phyloP scores from a whole-genome alignment of 371 early-diverging fungal species.

The Zychaea mexicana region DNA sequence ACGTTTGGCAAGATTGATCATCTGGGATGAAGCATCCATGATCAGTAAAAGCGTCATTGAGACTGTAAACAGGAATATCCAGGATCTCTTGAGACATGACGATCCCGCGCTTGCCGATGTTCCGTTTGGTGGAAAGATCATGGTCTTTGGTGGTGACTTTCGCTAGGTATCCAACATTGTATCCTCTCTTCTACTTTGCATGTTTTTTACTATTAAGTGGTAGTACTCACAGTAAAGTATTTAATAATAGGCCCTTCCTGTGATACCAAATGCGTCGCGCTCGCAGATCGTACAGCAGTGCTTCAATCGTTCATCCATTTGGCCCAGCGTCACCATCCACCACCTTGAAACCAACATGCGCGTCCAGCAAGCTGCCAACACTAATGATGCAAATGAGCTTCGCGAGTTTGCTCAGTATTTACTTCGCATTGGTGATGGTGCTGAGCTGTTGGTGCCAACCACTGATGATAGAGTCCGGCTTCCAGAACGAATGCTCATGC shows the following conservation, averaged over 20 bases:
- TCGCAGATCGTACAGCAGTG: constrained; percentile 6
- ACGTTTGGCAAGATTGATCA: constrained; percentile 13
- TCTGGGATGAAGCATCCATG: constrained; percentile 43
- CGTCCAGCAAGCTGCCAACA: neutral
- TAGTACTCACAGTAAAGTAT: too few species aligned
- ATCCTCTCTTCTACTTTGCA: too few species aligned
- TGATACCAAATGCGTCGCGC: constrained; percentile 3
- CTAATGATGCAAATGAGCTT: neutral
- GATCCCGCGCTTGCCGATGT: constrained; percentile 13
- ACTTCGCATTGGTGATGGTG: constrained; percentile 2
- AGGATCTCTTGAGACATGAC: constrained; percentile 17
- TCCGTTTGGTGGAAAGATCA: constrained; percentile 30
- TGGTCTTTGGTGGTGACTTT: constrained; percentile 22
- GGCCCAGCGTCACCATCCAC: neutral
- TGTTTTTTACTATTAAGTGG: too few species aligned
- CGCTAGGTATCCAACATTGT: neutral
- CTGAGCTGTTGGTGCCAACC: neutral
- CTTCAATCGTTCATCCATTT: neutral
- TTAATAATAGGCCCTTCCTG: neutral
- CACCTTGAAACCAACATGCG: constrained; percentile 17
- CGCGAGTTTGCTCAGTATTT: constrained; percentile 12
- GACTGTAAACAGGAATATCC: constrained; percentile 22
- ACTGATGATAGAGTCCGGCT: neutral
- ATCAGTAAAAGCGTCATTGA: constrained; percentile 18
- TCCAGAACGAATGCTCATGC: neutral